phyloP scores from a whole-genome alignment of 2,329 filamentous ascomycete species.

The Epichloe hybrida region DNA sequence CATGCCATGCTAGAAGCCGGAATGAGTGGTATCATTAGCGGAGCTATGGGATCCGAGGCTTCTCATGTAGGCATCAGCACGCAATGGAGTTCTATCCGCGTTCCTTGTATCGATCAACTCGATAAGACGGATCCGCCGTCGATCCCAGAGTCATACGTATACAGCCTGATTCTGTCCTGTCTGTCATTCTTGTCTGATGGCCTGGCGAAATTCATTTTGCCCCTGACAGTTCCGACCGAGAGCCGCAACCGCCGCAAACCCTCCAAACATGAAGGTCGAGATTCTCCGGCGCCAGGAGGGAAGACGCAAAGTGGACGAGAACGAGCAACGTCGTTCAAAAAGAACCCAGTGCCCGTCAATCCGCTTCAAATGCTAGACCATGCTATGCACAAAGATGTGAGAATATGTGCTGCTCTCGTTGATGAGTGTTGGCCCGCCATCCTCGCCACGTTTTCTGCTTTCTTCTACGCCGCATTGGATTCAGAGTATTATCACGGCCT shows the following conservation, averaged over 20 bases:
- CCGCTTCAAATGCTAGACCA: conserved; percentile 65
- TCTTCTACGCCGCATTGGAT: conserved; percentile 82
- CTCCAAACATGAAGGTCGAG: conserved; percentile 29
- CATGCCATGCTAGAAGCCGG: conserved; percentile 84
- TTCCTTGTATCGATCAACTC: conserved; percentile 83
- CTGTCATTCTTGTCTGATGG: conserved; percentile 85
- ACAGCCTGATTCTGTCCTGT: conserved; percentile 76
- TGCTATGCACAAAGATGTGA: conserved; percentile 55
- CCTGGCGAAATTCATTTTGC: conserved; percentile 83
- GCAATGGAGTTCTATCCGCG: conserved; percentile 80
- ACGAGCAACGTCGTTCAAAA: conserved; percentile 55
- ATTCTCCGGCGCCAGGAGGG: conserved; percentile 26
- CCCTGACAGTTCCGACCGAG: conserved; percentile 73
- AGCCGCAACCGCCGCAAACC: conserved; percentile 37
- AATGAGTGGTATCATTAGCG: conserved; percentile 74
- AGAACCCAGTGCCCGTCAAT: conserved; percentile 69
- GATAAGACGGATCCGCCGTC: conserved; percentile 78
- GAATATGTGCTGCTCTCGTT: conserved; percentile 67
- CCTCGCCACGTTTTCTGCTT: conserved; percentile 87
- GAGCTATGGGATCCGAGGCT: conserved; percentile 52
- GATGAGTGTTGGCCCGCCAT: conserved; percentile 93
- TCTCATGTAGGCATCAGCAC: conserved; percentile 68
- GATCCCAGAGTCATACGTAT: conserved; percentile 87
- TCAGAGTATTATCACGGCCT: conserved; percentile 87
- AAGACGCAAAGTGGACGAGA: conserved; percentile 29